Evolutionary conservation across 306 rosid species (phyloP), one percentile per base, ranked within the genome.

Genomic region (Cicer arietinum): DNA sequence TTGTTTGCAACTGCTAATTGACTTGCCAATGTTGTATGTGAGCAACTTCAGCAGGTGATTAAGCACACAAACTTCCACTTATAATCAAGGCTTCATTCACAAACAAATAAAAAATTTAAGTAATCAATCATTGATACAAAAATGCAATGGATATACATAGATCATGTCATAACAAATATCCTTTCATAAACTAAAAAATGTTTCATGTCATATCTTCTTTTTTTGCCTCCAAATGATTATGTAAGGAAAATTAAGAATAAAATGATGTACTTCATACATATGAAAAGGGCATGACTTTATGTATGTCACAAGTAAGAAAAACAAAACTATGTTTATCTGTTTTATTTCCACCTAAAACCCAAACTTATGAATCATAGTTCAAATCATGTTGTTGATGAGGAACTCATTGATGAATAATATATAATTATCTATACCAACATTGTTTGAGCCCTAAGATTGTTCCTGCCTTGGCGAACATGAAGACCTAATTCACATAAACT

Each of bases 41-140:
- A 83, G 35, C 47, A 71, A 78, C 86, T 84, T 85, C 83, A 74
- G 69, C 70, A 63, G 52, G 17, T 46, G 42, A 80, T 58, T 52
- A 54, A n/a, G 40, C 59, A 17, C 74, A 67, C 30, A 53, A 77
- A 54, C 77, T 80, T 61, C 47, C 4, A 25, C 35, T 25, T 25
- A 25, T 25, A 25, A 25, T 25, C 35, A 25, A 25, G 35, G 35
- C 35, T 25, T 25, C 35, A 25, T 25, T 25, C 35, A 25, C 3
- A 25, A 25, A 25, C 35, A 25, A 25, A 25, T 25, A 25, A 25
- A 25, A 25, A 3, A 0, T 3, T 25, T 25, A 3, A 3, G 3
- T 25, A 3, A 25, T 25, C 35, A 25, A 25, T 25, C 43, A 12
- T 13, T 39, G 8, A 67, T 8, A 35, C 37, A 30, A 30, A 30